phyloP scores from a whole-genome alignment of 2,329 filamentous ascomycete genomes.

The Cladosporium sp. region DNA sequence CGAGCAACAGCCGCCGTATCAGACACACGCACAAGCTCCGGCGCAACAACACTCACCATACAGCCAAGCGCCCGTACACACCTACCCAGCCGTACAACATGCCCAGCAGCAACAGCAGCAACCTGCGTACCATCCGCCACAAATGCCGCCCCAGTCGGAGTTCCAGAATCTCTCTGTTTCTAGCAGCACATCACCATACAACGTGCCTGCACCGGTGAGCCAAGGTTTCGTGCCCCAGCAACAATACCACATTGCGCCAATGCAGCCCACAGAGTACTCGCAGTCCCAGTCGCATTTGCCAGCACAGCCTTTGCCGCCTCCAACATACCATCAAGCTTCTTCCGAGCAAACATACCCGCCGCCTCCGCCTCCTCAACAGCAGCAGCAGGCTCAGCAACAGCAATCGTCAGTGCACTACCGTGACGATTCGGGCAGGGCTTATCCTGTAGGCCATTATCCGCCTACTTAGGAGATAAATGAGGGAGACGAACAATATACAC shows the following conservation, averaged over 20 bases:
- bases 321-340: constrained; percentile 25
- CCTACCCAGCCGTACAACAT: constrained; percentile 17
- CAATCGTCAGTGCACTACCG: constrained; percentile 28
- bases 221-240: constrained; percentile 15
- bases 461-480: constrained; percentile 17
- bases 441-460: constrained; percentile 30
- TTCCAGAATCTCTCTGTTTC: constrained; percentile 30
- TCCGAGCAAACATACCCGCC: constrained; percentile 27
- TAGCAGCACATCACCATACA: constrained; percentile 26
- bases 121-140: constrained; percentile 24
- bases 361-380: constrained; percentile 5
- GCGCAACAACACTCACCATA: constrained; percentile 19
- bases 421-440: constrained; percentile 28
- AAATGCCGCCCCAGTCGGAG: constrained; percentile 26
- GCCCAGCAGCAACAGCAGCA: constrained; percentile 13
- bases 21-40: constrained; percentile 16
- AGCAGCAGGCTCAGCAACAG: constrained; percentile 19
- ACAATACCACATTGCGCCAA: constrained; percentile 23
- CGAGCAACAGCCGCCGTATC: constrained; percentile 30
- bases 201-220: constrained; percentile 6
- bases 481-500: neutral
- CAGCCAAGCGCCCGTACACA: constrained; percentile 17
- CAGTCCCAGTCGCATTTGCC: constrained; percentile 31
- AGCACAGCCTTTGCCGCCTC: constrained; percentile 27
- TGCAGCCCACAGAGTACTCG: constrained; percentile 24